Evolutionary conservation across 768 basidiomycete species (phyloP), one percentile per base, ranked within the genome.

Genomic region (Boletellus ananas): DNA sequence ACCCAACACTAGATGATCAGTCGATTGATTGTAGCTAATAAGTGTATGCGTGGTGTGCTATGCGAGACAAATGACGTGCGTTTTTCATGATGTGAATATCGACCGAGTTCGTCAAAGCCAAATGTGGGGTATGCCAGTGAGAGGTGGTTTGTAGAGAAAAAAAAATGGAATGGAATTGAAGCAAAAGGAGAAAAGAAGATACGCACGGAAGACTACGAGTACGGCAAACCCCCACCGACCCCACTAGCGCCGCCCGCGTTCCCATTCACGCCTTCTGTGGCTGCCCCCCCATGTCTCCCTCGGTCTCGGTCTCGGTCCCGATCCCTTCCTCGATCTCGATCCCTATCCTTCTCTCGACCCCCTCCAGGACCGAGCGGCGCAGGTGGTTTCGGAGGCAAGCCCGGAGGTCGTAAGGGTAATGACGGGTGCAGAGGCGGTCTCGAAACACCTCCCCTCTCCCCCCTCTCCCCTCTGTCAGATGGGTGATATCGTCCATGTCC

Each of bases 171-270:
- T 8, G 10, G 29, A 29, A 7, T 7, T 29, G 7, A 11, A 27
- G 17, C 16, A 23, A 36, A 14, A 29, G 10, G 41, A 48, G 25
- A 34, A 10, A 14, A 20, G 17, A n/a, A 16, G 21, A 20, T 12
- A 29, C 39, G 40, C 40, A 45, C 51, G 44, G 31, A 20, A 51
- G 39, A 20, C 40, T 59, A 69, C 43, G 67, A 68, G 25, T 68
- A 69, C 6, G 67, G 65, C n/a, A 66, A 50, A 13, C 56, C 65
- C 7, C 57, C 64, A 20, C 50, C 55, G 34, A 57, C 49, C 18
- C 60, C 51, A 16, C 53, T 56, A 20, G 43, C 41, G 2, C 45
- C 44, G 9, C 45, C 42, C 7, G 42, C 57, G 13, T 37, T 49
- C 18, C 25, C 47, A 14, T 47, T 36, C 13, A 47, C 54, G 5